Base-by-base conservation (phyloP, 2,329 filamentous ascomycete genomes). In the Scleromitrula shiraiana region DNA sequence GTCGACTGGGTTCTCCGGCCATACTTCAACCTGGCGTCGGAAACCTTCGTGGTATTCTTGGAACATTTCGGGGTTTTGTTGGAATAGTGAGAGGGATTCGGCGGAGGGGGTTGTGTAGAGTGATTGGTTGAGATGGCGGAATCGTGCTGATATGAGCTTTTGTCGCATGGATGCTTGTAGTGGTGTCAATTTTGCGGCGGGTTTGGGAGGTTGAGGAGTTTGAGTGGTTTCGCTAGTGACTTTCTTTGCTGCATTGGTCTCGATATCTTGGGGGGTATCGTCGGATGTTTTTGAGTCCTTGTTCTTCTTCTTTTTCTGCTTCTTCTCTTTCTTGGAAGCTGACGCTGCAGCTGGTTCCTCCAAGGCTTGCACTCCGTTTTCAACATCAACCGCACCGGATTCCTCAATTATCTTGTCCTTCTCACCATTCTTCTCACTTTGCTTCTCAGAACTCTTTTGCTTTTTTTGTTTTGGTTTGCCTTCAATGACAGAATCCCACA, bases 1-100 rank as follows among this genome's bases (percentile, higher is more conserved):
- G 65, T 96, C 87, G 39, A 98, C 88, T 0, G 93, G 93, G 68
- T 98, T 98, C 63, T 91, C 87, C 7, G 93, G 93, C 93, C 93
- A 98, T 2, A 90, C 85, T 62, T 88, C 83, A 50, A 97, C 93
- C 70, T 98, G 93, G 45, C 90, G 86, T 1, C 90, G 85, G 75
- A 98, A 98, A 27, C 93, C 93, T 52, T 89, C 84, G 69, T 98
- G 93, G 68, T 98, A 98, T 68, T 97, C 90, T 57, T 80, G 76
- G 69, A 97, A 98, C 76, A 97, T 90, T 63, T 95, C 88, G 0
- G 93, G 93, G 41, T 87, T 88, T 27, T 85, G 74, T 43, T 79
- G 73, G 71, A 98, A 97, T 20, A 97, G 80, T 42, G 76, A 70
- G 58, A 93, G 80, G n/a, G 93, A 86, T 56, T 93, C 82, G 29